Evolutionary conservation across 73 alveolate genomes (phyloP).

Genomic region (Effrenium voratum): DNA sequence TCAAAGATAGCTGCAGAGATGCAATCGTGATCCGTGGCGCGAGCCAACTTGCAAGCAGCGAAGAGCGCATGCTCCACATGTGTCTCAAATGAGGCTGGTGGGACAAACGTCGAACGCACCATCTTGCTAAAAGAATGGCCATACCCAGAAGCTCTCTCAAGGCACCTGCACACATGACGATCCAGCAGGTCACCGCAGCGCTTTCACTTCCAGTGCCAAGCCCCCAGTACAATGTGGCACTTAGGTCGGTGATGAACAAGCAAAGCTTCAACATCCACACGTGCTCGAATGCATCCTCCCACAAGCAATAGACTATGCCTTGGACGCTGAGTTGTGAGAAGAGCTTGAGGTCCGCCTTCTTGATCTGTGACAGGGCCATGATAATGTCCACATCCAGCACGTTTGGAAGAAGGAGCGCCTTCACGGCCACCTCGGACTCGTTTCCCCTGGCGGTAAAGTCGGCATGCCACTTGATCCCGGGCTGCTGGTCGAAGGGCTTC

Average conservation of each 20-base stretch:
- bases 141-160: too few relatives aligned
- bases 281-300: slow-evolving; percentile 7
- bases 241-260: too few relatives aligned
- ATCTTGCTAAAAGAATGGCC: too few relatives aligned
- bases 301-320: slow-evolving; percentile 2
- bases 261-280: neutral
- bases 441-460: neutral
- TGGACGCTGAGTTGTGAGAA: neutral
- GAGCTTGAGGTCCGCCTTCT: neutral
- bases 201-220: too few relatives aligned
- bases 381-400: slow-evolving; percentile 15
- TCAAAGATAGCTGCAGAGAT: neutral
- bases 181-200: too few relatives aligned
- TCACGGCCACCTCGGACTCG: neutral
- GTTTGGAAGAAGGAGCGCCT: slow-evolving; percentile 20
- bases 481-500: slow-evolving; percentile 21
- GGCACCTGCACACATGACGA: too few relatives aligned
- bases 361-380: neutral
- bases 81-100: too few relatives aligned
- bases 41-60: neutral
- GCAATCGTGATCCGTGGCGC: neutral
- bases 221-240: too few relatives aligned
- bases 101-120: too few relatives aligned
- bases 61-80: slow-evolving; percentile 30
- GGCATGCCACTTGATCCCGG: slow-evolving; percentile 11